Conservation (phyloP, 140 eudicot species). For the Flaveria floridana region DNA sequence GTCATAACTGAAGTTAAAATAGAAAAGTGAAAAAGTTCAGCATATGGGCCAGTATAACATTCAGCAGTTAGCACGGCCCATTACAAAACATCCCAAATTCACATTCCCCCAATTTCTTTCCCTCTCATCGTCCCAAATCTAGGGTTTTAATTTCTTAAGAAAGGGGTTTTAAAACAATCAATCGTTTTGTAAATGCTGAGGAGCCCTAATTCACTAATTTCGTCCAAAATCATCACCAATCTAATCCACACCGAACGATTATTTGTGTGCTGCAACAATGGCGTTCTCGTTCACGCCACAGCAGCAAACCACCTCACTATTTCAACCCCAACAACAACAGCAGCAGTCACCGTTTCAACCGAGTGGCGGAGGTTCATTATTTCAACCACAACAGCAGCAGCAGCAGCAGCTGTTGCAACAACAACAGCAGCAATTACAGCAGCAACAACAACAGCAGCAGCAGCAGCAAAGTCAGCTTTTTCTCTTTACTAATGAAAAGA, state of each 20-base stretch:
- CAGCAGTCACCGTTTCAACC: constrained; percentile 48
- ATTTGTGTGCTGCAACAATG: constrained; percentile 37
- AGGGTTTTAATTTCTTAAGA: constrained; percentile 50
- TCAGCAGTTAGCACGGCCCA: constrained; percentile 8
- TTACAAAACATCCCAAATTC: constrained; percentile 13
- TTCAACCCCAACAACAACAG: constrained; percentile 49
- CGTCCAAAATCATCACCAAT: background rate
- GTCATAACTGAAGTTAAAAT: no score
- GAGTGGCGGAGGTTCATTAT: constrained; percentile 30
- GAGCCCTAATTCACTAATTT: constrained; percentile 21
- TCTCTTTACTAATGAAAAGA: constrained; percentile 74
- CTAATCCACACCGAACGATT: background rate
- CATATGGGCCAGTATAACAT: constrained; percentile 2
- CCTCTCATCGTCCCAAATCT: constrained; percentile 40
- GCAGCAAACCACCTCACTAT: constrained; percentile 49
- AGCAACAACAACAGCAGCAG: constrained; percentile 41
- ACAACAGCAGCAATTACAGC: constrained; percentile 34
- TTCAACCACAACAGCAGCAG: constrained; percentile 47
- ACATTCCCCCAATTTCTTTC: constrained; percentile 32
- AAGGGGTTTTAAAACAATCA: constrained; percentile 26
- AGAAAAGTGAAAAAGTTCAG: no score
- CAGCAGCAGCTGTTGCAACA: constrained; percentile 28
- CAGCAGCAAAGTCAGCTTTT: constrained; percentile 65
- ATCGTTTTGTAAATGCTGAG: background rate
- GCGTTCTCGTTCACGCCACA: constrained; percentile 71